phyloP scores from a whole-genome alignment of 176 grass and related monocot genomes.

The Juncus effusus region DNA sequence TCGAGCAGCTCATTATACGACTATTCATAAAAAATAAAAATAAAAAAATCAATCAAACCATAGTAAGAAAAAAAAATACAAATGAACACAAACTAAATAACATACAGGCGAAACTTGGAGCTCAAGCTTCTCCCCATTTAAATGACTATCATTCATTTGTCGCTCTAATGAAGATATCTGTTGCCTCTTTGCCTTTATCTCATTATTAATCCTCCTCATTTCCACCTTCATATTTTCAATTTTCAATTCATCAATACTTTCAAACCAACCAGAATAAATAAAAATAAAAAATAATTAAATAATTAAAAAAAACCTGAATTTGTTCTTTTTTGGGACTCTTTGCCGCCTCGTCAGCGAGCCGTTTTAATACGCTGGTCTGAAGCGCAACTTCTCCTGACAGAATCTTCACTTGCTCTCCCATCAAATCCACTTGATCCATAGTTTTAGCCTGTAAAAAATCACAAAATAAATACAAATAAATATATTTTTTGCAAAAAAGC shows the following conservation, averaged over 20 bases:
- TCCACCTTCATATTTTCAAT: slow-evolving; percentile 62
- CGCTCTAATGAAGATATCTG: slow-evolving; percentile 87
- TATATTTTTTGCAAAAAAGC: slow-evolving; percentile 19
- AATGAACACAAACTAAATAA: slow-evolving; percentile 25
- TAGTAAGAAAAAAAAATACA: slow-evolving; percentile 19
- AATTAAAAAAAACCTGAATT: slow-evolving; percentile 53
- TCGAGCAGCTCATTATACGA: slow-evolving; percentile 73
- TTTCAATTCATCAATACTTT: not conserved
- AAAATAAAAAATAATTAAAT: slow-evolving; percentile 13
- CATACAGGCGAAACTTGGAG: slow-evolving; percentile 49
- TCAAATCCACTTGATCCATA: slow-evolving; percentile 84
- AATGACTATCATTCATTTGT: slow-evolving; percentile 65
- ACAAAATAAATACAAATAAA: slow-evolving; percentile 6
- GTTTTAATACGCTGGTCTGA: slow-evolving; percentile 82
- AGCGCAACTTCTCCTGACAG: slow-evolving; percentile 91
- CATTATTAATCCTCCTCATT: slow-evolving; percentile 74
- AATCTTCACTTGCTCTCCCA: slow-evolving; percentile 96
- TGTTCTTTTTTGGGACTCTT: slow-evolving; percentile 67
- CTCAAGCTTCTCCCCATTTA: slow-evolving; percentile 52
- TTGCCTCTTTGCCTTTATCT: slow-evolving; percentile 74
- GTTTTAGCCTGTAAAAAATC: slow-evolving; percentile 42
- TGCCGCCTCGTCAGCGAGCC: slow-evolving; percentile 68
- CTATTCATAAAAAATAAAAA: slow-evolving; percentile 50
- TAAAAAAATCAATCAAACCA: slow-evolving; percentile 22
- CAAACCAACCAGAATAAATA: no score